Evolutionary conservation across 345 rosid species (phyloP).

Genomic region (Adansonia digitata): DNA sequence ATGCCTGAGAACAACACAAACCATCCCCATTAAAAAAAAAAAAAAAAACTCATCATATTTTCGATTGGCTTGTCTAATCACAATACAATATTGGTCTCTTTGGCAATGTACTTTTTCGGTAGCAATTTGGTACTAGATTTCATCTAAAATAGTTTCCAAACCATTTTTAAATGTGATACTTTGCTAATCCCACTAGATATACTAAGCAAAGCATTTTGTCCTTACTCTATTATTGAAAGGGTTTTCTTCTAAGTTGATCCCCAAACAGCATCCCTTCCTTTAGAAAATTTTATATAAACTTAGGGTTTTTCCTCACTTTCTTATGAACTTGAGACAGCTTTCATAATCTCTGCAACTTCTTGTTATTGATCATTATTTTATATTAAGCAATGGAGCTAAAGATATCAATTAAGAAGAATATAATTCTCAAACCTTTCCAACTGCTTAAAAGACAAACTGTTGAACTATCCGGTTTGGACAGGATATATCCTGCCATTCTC

Average conservation of each 20-base stretch:
- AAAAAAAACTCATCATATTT: not conserved
- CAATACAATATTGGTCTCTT: not conserved
- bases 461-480: conserved; percentile 5
- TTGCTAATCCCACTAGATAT: not conserved
- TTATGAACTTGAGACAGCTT: not conserved
- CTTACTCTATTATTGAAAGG: not conserved
- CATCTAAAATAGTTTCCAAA: too few relatives aligned
- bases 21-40: too few relatives aligned
- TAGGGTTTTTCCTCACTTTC: not conserved
- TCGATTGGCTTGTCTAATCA: conserved; percentile 1
- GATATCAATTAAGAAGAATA: not conserved
- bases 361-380: not conserved
- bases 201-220: not conserved
- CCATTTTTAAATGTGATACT: too few relatives aligned
- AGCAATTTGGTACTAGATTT: not conserved
- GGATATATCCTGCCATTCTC: conserved; percentile 7
- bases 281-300: not conserved
- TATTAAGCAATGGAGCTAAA: not conserved
- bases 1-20: not conserved
- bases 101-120: not conserved
- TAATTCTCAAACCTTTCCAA: not conserved
- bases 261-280: not conserved
- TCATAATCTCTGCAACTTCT: conserved; percentile 7
- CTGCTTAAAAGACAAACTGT: not conserved
- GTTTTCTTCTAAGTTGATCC: not conserved